Percentiles rank a stretch among this genome's conserved stretches.
Conservation (phyloP, 2,329 filamentous ascomycete genomes). For the Fragosphaeria purpurea region DNA sequence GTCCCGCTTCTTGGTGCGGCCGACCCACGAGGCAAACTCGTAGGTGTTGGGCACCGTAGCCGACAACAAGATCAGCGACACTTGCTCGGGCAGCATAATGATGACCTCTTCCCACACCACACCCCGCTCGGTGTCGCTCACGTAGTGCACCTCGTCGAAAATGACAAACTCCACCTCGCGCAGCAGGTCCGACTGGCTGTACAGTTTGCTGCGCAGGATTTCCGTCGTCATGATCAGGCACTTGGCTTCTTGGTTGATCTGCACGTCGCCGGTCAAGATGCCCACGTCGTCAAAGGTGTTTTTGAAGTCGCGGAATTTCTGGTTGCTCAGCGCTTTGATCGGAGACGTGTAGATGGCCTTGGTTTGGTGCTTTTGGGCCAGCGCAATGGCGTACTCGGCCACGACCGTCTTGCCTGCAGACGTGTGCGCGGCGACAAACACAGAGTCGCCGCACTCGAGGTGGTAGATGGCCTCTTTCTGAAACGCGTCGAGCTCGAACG, state of each 20-base stretch:
- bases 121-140: constrained; percentile 90
- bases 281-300: constrained; percentile 89
- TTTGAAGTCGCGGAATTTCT: constrained; percentile 95
- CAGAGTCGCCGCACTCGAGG: constrained; percentile 89
- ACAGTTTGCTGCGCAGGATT: constrained; percentile 96
- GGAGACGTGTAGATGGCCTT: constrained; percentile 98
- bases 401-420: constrained; percentile 98
- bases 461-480: constrained; percentile 98
- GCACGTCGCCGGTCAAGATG: constrained; percentile 92
- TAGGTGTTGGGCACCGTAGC: constrained; percentile 96
- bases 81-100: constrained; percentile 96
- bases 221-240: constrained; percentile 99
- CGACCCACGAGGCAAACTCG: constrained; percentile 97
- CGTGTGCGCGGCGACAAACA: constrained; percentile 95
- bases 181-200: constrained; percentile 89
- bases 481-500: constrained; percentile 94
- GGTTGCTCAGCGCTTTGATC: constrained; percentile 96
- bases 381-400: constrained; percentile 91
- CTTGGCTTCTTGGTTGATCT: constrained; percentile 94
- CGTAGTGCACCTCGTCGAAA: constrained; percentile 98
- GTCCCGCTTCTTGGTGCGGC: constrained; percentile 94
- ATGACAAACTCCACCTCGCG: constrained; percentile 98
- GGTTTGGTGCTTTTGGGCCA: constrained; percentile 98
- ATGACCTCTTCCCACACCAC: constrained; percentile 99
- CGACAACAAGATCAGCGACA: constrained; percentile 88